Conservation (phyloP, 2,329 filamentous ascomycete species). For the Paecilomyces sp. region DNA sequence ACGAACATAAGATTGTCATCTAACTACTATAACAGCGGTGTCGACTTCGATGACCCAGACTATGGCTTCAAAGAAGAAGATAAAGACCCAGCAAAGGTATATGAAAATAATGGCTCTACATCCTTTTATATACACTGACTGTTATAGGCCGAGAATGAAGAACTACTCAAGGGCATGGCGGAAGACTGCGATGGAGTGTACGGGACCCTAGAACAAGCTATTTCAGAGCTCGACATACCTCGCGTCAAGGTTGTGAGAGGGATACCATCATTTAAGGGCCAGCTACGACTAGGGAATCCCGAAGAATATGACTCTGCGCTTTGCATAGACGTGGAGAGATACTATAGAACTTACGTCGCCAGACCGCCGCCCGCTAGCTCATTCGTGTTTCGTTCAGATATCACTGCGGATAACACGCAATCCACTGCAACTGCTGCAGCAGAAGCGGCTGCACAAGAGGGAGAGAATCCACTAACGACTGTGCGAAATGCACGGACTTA, state of each 20-base stretch:
- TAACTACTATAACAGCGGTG: constrained; percentile 51
- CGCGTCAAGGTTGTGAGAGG: constrained; percentile 68
- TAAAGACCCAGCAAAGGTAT: constrained; percentile 64
- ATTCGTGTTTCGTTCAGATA: constrained; percentile 54
- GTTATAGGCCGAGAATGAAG: constrained; percentile 62
- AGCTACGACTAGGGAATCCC: constrained; percentile 71
- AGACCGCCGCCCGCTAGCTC: constrained; percentile 68
- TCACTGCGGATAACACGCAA: constrained; percentile 42
- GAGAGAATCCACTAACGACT: constrained; percentile 48
- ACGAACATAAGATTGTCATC: constrained; percentile 1
- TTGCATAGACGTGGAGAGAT: constrained; percentile 81
- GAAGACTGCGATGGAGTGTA: constrained; percentile 65
- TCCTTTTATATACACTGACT: constrained; percentile 5
- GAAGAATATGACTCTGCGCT: constrained; percentile 67
- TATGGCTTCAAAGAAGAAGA: constrained; percentile 89
- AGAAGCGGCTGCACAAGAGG: constrained; percentile 22
- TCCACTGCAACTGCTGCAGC: constrained; percentile 43
- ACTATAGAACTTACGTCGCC: constrained; percentile 76
- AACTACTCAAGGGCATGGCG: constrained; percentile 55
- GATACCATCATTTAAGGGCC: constrained; percentile 71
- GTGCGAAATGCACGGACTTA: constrained; percentile 78
- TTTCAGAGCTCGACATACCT: constrained; percentile 71
- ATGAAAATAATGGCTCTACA: background rate
- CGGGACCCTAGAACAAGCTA: constrained; percentile 80
- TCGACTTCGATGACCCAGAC: constrained; percentile 88